These are phyloP conservation scores for Russula lepida DNA, from an alignment of 768 basidiomycete genomes.

Conservation along the genomic window DNA sequence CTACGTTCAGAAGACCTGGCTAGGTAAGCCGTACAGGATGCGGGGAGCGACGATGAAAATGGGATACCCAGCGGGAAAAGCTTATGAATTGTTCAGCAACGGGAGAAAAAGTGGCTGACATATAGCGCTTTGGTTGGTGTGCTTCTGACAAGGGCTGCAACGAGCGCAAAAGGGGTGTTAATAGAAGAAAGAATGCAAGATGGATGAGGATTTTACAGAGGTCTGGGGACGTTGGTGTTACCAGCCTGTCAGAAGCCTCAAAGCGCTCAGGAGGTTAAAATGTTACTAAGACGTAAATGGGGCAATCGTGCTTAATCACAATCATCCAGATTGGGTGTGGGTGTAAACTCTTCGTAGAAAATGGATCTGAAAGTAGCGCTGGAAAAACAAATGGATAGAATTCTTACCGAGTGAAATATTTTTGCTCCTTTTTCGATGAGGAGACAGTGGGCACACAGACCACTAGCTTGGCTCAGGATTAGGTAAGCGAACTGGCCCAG, in stretches of 20 bases:
- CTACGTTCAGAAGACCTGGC: background rate
- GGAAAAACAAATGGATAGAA: background rate
- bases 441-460: background rate
- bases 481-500: background rate
- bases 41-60: background rate
- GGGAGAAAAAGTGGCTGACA: background rate
- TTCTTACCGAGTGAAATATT: background rate
- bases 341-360: background rate
- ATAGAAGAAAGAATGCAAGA: background rate
- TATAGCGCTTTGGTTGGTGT: background rate
- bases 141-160: background rate
- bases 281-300: conserved; percentile 15
- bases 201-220: background rate
- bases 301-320: background rate
- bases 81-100: background rate
- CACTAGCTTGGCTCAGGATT: conserved; percentile 3
- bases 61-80: background rate
- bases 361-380: background rate
- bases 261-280: conserved; percentile 3
- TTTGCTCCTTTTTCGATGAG: background rate
- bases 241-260: background rate
- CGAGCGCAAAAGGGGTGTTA: background rate
- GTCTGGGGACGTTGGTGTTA: background rate
- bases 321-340: background rate
- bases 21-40: background rate